Base-by-base conservation (phyloP, 2,329 filamentous ascomycete species). In the Pochonia chlamydosporia region DNA sequence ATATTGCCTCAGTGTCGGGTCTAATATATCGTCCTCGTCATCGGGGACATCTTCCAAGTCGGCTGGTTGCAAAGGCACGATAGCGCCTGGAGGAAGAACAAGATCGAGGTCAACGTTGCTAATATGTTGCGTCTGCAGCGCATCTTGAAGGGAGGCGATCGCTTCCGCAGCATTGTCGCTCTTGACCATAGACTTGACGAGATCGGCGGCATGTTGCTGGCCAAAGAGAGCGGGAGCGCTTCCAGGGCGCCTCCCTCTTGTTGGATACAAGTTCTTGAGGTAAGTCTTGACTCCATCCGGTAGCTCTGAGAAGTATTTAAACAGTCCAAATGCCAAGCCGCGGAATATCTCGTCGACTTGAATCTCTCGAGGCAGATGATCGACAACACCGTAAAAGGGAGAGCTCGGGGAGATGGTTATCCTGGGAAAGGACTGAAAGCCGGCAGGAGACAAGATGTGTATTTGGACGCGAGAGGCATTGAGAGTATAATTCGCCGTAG, bases 301-400 rank as follows among this genome's bases (percentile, higher is more conserved):
- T 44, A 99, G 75, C 68, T 97, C 92, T 51, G 81, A 79, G 63
- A 96, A 97, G 74, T 96, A 99, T 65, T 95, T 96, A 73, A 85
- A 86, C 56, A 99, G 75, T 48, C 89, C 90, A 66, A 97, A 95
- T 41, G 92, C 93, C 47, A 99, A 77, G 16, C 86, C 93, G 40
- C 93, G 84, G 68, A 87, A 95, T 54, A 95, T 77, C 67, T 97
- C 92, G 64, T 97, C 92, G 59, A 92, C 92, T 72, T 97, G 93
- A 67, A 91, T 90, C 63, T 96, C 92, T 62, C 90, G 85, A 36
- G 93, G 90, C 37, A 99, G 78, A 64, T 91, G 83, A 63, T 88
- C 84, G 65, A 99, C 93, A 46, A 91, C 92, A 55, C 83, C 80
- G 67, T 97, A 97, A 60, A 95, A 86, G 44, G 89, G 83, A 40